Percentiles rank a stretch among this genome's conserved stretches.
These are phyloP conservation scores for Tetracentron sinense DNA, from an alignment of 164 flowering plant species.

Conservation along the genomic window DNA sequence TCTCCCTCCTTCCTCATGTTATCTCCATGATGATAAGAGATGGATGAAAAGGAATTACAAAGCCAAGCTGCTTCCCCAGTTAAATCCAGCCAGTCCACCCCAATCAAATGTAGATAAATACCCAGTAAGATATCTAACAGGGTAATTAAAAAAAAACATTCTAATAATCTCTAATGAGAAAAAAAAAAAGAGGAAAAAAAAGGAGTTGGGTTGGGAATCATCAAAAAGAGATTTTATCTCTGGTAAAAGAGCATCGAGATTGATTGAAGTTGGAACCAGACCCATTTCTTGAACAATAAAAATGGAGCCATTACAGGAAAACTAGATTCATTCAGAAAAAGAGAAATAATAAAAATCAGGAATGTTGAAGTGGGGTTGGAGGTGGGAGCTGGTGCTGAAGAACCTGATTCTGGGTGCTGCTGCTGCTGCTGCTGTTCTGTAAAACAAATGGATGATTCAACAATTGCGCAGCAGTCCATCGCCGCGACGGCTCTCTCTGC, in stretches of 20 bases:
- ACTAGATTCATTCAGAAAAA: background rate
- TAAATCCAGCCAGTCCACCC: constrained; percentile 2
- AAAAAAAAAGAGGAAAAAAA: background rate
- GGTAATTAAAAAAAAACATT: background rate
- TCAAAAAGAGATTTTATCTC: too few species aligned
- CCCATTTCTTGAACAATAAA: background rate
- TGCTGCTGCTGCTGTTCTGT: constrained; percentile 11
- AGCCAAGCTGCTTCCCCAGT: background rate
- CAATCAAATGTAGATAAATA: too few species aligned
- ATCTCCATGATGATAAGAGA: constrained; percentile 7
- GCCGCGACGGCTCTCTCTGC: constrained; percentile 59
- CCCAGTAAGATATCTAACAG: background rate
- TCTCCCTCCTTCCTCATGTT: background rate
- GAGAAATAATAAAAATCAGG: constrained; percentile 2
- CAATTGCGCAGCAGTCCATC: constrained; percentile 59
- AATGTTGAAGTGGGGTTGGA: constrained; percentile 21
- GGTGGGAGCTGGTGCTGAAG: constrained; percentile 18
- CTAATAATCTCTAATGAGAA: too few species aligned
- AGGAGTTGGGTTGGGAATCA: too few species aligned
- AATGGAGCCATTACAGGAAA: background rate
- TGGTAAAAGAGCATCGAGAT: too few species aligned
- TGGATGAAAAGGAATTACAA: constrained; percentile 5
- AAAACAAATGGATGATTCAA: constrained; percentile 63
- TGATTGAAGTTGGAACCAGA: too few species aligned
- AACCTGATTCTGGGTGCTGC: constrained; percentile 11